Evolutionary conservation across 176 grass and related monocot species (phyloP), one percentile per base, ranked within the genome.

Genomic region (Aegilops speltoides): DNA sequence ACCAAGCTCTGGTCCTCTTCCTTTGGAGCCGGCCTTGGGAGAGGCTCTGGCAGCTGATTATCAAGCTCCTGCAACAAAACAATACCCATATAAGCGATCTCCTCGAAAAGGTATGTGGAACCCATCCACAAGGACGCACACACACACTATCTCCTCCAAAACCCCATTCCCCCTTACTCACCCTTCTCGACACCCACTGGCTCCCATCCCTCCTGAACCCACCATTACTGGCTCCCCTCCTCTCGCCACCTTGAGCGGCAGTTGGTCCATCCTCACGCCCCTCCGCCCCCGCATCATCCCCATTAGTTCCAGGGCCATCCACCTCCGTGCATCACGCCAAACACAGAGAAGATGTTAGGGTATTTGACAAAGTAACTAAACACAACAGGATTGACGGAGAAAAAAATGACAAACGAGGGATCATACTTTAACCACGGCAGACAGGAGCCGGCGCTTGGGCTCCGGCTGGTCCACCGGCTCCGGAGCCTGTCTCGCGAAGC

Each of bases 1-100:
- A 96, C 84, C 83, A 99, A 85, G 74, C 84, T 93, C 8, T 89
- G 91, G 25, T 96, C 94, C 29, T 96, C 88, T 56, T 88, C 78
- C 83, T 91, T 96, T 62, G 90, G 94, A 45, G 89, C 85, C 37
- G 91, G 92, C 91, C 97, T 96, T 0, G 97, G 97, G 63, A 91
- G 88, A 82, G 94, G 97, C 76, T 99, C 97, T 12, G 91, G 92
- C 48, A 93, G 77, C 0, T 86, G 74, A 61, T 92, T 90, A 91
- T 95, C 89, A 87, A 92, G 89, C 73, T 94, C 94, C 92, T 94
- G 68, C 22, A 63, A 88, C 36, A 60, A 83, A 84, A 82, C 6
- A 4, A 79, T 33, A 61, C 37, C 37, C 65, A 87, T 33, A 52
- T 83, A 43, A 79, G 81, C 38, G 12, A 77, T 57, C 48, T 45